Conservation (phyloP, 345 rosid genomes). For the Syzygium oleosum region DNA sequence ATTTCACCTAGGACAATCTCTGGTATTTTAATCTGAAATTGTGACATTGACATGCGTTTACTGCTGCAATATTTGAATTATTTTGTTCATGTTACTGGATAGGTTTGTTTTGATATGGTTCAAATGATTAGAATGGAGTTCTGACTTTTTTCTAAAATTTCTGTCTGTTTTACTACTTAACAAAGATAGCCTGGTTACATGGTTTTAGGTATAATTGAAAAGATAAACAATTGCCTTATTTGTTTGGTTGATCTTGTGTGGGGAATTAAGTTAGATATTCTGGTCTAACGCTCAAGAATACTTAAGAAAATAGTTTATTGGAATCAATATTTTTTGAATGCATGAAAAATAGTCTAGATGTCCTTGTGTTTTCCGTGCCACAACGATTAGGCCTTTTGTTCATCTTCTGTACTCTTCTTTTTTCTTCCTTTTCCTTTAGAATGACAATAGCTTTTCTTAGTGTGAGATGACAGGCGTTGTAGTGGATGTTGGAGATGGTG, state of each 20-base stretch:
- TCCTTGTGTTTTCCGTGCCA: neutral
- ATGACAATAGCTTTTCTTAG: slow-evolving; percentile 49
- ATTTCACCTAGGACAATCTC: neutral
- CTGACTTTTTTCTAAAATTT: neutral
- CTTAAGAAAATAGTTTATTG: neutral
- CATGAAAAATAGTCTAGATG: neutral
- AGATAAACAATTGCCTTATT: neutral
- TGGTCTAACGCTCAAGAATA: neutral
- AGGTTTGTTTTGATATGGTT: neutral
- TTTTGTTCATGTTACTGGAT: neutral
- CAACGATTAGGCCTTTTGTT: neutral
- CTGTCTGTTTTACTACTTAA: neutral
- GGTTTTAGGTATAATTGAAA: neutral
- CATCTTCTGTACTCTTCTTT: neutral
- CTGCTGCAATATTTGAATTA: neutral
- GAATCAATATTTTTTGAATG: neutral
- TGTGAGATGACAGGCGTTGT: slow-evolving; percentile 99
- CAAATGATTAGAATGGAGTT: neutral
- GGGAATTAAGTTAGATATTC: neutral
- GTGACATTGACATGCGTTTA: neutral
- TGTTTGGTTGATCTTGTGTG: neutral
- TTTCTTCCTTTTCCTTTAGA: slow-evolving; percentile 10
- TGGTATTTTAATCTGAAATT: neutral
- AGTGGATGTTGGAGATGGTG: slow-evolving; percentile 97
- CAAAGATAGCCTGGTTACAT: neutral